Conservation (phyloP, 2,329 filamentous ascomycete genomes). For the Didymella lethalis region DNA sequence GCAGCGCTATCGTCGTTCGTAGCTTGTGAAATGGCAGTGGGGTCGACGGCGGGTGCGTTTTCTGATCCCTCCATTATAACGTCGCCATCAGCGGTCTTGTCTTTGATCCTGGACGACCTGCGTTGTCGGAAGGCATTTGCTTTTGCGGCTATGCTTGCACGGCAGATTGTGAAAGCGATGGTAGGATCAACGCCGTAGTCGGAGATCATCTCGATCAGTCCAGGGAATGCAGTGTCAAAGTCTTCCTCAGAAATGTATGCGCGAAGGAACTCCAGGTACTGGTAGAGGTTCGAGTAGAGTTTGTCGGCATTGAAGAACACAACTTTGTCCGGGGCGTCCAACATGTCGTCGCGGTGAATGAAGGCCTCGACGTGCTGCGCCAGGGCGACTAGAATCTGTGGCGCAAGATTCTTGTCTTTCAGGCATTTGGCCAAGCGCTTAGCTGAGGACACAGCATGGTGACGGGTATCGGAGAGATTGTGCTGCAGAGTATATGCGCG, state of each 20-base stretch:
- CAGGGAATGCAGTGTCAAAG: constrained; percentile 81
- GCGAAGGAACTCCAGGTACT: constrained; percentile 89
- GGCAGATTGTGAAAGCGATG: constrained; percentile 84
- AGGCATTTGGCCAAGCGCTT: constrained; percentile 82
- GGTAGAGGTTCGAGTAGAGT: constrained; percentile 81
- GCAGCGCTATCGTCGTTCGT: neutral
- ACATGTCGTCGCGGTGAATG: constrained; percentile 75
- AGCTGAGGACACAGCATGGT: constrained; percentile 76
- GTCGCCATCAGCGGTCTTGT: constrained; percentile 60
- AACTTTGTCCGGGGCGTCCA: constrained; percentile 85
- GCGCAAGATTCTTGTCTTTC: constrained; percentile 77
- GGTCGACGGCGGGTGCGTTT: constrained; percentile 22
- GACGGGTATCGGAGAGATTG: constrained; percentile 81
- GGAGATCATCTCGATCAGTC: constrained; percentile 74
- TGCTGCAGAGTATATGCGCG: constrained; percentile 79
- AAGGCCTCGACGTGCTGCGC: constrained; percentile 91
- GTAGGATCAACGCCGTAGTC: constrained; percentile 82
- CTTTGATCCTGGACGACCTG: constrained; percentile 18
- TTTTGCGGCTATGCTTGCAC: constrained; percentile 69
- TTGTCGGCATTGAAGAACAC: constrained; percentile 89
- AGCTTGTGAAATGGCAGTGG: neutral
- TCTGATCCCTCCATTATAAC: constrained; percentile 40
- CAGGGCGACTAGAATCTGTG: constrained; percentile 85
- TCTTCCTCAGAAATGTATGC: constrained; percentile 77
- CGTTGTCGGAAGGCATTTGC: constrained; percentile 48